Evolutionary conservation across 495 filamentous ascomycete genomes (phyloP).

Genomic region (Podospora comata): DNA sequence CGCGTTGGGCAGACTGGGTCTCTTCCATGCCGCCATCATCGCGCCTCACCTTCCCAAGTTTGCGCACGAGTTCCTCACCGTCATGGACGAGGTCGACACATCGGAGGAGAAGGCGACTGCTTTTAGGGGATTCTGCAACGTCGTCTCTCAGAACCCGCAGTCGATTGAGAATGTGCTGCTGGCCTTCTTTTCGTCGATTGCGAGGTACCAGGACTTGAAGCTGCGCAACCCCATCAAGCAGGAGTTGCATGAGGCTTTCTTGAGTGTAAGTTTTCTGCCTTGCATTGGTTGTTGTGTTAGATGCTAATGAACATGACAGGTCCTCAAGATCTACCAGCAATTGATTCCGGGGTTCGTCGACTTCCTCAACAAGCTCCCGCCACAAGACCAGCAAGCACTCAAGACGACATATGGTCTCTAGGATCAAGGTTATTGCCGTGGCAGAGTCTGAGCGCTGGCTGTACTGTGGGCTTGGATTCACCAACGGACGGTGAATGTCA

Average conservation of each 20-base stretch:
- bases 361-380: slow-evolving; percentile 68
- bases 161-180: slow-evolving; percentile 83
- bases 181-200: slow-evolving; percentile 82
- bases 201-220: slow-evolving; percentile 62
- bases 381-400: slow-evolving; percentile 54
- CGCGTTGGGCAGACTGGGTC: slow-evolving; percentile 82
- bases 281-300: background rate
- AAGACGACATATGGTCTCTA: slow-evolving; percentile 41
- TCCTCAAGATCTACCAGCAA: slow-evolving; percentile 74
- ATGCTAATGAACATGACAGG: slow-evolving; percentile 43
- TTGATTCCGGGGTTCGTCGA: slow-evolving; percentile 82
- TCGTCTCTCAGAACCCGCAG: slow-evolving; percentile 82
- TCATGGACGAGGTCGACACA: slow-evolving; percentile 79
- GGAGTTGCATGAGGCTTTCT: slow-evolving; percentile 47
- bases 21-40: slow-evolving; percentile 72
- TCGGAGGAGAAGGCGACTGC: slow-evolving; percentile 95
- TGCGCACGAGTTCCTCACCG: slow-evolving; percentile 73
- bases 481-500: background rate
- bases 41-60: slow-evolving; percentile 79
- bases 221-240: slow-evolving; percentile 45
- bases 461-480: background rate
- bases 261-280: slow-evolving; percentile 35
- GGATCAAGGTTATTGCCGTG: background rate
- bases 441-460: background rate
- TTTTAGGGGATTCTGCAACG: slow-evolving; percentile 80